Percentiles rank a stretch among this genome's conserved stretches.
Evolutionary conservation across 2,329 filamentous ascomycete genomes (phyloP).

Genomic region (Lecanosticta acicola): DNA sequence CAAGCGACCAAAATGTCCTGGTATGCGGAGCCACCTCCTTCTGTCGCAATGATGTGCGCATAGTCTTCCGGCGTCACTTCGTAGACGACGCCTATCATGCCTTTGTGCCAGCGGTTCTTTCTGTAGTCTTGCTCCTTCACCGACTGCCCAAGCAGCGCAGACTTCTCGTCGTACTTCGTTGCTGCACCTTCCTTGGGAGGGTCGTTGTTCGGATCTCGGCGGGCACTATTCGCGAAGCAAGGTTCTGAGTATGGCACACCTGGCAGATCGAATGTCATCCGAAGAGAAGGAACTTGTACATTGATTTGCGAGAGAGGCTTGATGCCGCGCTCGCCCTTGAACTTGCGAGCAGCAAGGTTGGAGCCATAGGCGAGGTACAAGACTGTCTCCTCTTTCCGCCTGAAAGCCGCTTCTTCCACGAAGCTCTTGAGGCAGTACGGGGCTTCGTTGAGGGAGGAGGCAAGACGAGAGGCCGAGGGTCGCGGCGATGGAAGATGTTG

Average conservation of each 20-base stretch:
- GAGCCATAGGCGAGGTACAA: slow-evolving; percentile 70
- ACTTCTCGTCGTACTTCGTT: slow-evolving; percentile 31
- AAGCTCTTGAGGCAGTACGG: slow-evolving; percentile 21
- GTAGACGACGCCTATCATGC: slow-evolving; percentile 88
- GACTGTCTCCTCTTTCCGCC: slow-evolving; percentile 23
- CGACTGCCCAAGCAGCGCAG: slow-evolving; percentile 21
- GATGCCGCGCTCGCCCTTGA: slow-evolving; percentile 71
- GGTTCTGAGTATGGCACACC: slow-evolving; percentile 84
- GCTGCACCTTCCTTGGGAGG: slow-evolving; percentile 5
- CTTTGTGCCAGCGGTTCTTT: slow-evolving; percentile 68
- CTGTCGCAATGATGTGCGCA: slow-evolving; percentile 78
- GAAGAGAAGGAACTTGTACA: slow-evolving; percentile 72
- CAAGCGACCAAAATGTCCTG: slow-evolving; percentile 76
- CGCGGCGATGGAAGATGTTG: slow-evolving; percentile 5
- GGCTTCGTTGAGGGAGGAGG: slow-evolving; percentile 14
- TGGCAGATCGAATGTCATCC: slow-evolving; percentile 77
- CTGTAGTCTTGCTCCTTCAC: slow-evolving; percentile 5
- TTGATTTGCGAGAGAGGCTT: slow-evolving; percentile 73
- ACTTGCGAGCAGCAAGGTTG: slow-evolving; percentile 75
- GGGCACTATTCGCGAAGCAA: slow-evolving; percentile 79
- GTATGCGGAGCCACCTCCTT: slow-evolving; percentile 83
- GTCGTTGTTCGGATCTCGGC: slow-evolving; percentile 45
- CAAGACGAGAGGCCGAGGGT: slow-evolving; percentile 16
- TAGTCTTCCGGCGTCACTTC: slow-evolving; percentile 83
- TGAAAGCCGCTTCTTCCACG: slow-evolving; percentile 9